Conservation (phyloP, 257 asterid species). For the Scutellaria barbata region DNA sequence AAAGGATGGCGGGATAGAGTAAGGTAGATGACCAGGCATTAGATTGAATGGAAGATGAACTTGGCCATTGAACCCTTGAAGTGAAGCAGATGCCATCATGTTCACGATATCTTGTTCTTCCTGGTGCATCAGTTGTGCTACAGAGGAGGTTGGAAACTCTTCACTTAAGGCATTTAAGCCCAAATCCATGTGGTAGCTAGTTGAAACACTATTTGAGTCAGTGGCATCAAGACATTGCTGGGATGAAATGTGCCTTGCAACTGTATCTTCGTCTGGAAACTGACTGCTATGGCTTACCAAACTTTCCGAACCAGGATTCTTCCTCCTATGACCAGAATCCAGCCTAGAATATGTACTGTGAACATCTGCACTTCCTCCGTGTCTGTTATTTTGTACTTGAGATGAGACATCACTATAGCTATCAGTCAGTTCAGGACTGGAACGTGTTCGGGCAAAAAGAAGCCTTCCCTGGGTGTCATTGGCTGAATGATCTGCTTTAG, state of each 20-base stretch:
- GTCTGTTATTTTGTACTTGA: slow-evolving; percentile 46
- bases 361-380: slow-evolving; percentile 53
- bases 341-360: slow-evolving; percentile 45
- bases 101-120: slow-evolving; percentile 88
- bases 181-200: slow-evolving; percentile 47
- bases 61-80: slow-evolving; percentile 72
- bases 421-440: slow-evolving; percentile 90
- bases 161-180: slow-evolving; percentile 54
- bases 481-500: slow-evolving; percentile 47
- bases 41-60: slow-evolving; percentile 63
- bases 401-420: slow-evolving; percentile 45
- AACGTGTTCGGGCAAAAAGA: slow-evolving; percentile 72
- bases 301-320: slow-evolving; percentile 55
- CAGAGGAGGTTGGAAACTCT: slow-evolving; percentile 58
- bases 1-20: slow-evolving; percentile 66
- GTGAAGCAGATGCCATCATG: slow-evolving; percentile 78
- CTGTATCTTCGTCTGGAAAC: slow-evolving; percentile 54
- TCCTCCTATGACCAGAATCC: slow-evolving; percentile 55
- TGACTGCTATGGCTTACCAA: slow-evolving; percentile 54
- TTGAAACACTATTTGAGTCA: slow-evolving; percentile 54
- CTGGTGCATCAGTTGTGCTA: slow-evolving; percentile 61
- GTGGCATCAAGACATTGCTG: slow-evolving; percentile 53
- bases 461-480: slow-evolving; percentile 64
- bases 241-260: slow-evolving; percentile 45
- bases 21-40: slow-evolving; percentile 65